Percentiles rank a stretch among this genome's conserved stretches.
phyloP scores from a whole-genome alignment of 768 basidiomycete genomes.

The Hortiboletus campestris region DNA sequence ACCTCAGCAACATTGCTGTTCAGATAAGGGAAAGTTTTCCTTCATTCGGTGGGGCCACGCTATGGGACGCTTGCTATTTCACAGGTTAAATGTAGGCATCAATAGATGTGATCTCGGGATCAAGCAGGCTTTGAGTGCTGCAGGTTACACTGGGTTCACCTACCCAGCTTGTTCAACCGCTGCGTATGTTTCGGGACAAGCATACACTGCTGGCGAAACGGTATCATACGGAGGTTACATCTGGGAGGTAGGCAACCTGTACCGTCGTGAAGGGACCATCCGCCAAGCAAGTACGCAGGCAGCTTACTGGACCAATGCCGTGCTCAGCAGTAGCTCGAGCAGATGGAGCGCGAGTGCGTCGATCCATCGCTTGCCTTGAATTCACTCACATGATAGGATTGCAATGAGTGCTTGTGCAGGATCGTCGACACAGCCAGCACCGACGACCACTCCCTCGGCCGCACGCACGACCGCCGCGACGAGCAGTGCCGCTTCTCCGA shows the following conservation, averaged over 20 bases:
- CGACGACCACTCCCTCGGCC: constrained; percentile 20
- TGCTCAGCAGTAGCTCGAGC: constrained; percentile 48
- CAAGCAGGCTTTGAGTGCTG: constrained; percentile 56
- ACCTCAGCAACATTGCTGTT: constrained; percentile 34
- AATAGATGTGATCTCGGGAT: constrained; percentile 57
- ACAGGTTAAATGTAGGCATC: constrained; percentile 7
- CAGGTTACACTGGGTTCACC: constrained; percentile 68
- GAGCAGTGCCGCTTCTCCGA: constrained; percentile 13
- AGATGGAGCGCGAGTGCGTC: constrained; percentile 65
- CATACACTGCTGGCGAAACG: constrained; percentile 49
- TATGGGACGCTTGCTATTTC: constrained; percentile 36
- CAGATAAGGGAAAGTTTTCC: constrained; percentile 39
- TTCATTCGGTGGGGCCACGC: constrained; percentile 44
- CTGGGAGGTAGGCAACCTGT: constrained; percentile 48
- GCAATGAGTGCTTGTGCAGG: constrained; percentile 26
- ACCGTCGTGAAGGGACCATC: not conserved
- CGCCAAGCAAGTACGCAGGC: constrained; percentile 39
- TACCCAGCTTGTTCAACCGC: constrained; percentile 61
- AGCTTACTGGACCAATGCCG: constrained; percentile 54
- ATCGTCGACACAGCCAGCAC: not conserved
- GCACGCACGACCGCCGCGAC: constrained; percentile 8
- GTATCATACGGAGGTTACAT: constrained; percentile 63
- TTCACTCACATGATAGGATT: not conserved
- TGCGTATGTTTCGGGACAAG: constrained; percentile 46
- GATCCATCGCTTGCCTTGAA: not conserved